A percentile compares a stretch with the other conserved stretches of the same genome.
These are phyloP conservation scores for Plenodomus lindquistii DNA, from an alignment of 2,329 filamentous ascomycete species.

Conservation along the genomic window DNA sequence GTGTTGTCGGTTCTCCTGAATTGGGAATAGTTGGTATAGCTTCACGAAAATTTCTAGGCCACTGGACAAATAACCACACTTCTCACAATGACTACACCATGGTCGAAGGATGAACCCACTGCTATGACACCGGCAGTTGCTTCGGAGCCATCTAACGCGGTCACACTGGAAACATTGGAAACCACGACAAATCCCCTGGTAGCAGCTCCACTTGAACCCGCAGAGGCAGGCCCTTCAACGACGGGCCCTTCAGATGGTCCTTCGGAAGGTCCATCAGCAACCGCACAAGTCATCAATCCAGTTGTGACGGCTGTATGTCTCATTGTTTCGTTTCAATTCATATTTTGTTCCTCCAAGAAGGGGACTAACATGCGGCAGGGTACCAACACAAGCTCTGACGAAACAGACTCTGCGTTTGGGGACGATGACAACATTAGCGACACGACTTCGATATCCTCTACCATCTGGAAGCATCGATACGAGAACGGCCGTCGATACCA, in stretches of 20 bases:
- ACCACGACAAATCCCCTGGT: background rate
- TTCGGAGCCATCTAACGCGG: background rate
- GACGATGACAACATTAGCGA: slow-evolving; percentile 29
- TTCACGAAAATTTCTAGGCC: background rate
- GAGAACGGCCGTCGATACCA: slow-evolving; percentile 41
- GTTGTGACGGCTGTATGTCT: slow-evolving; percentile 12
- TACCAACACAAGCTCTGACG: slow-evolving; percentile 12
- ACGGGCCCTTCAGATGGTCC: slow-evolving; percentile 3
- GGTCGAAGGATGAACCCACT: background rate
- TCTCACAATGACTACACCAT: background rate
- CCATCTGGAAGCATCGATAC: slow-evolving; percentile 35
- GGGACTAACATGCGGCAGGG: background rate
- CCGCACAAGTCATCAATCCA: slow-evolving; percentile 15
- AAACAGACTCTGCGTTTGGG: slow-evolving; percentile 29
- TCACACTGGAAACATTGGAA: background rate
- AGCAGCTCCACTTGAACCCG: background rate
- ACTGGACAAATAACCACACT: background rate
- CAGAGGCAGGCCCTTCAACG: background rate
- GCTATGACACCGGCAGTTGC: background rate
- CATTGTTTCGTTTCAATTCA: background rate
- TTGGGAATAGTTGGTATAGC: background rate
- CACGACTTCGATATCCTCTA: slow-evolving; percentile 37
- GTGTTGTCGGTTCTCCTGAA: too few relatives aligned
- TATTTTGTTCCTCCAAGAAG: background rate
- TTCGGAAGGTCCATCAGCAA: slow-evolving; percentile 6